Conservation (phyloP, 1,284 basidiomycete genomes). For the Melanopsichium pennsylvanicum region DNA sequence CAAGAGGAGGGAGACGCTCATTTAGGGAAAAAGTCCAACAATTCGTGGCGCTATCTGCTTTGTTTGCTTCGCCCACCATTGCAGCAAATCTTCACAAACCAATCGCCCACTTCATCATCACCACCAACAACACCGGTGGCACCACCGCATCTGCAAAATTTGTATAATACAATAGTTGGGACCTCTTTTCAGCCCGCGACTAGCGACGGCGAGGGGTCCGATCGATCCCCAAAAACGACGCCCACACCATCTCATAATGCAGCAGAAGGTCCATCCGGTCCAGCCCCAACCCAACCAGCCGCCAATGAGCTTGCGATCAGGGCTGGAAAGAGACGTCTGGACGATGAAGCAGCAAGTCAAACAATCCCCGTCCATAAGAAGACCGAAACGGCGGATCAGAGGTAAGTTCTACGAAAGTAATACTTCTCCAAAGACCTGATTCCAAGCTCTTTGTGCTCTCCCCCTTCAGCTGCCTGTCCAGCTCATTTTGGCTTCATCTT, state of each 20-base stretch:
- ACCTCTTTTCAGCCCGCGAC: background rate
- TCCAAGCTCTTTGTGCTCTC: background rate
- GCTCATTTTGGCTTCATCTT: slow-evolving; percentile 5
- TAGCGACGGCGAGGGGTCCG: slow-evolving; percentile 11
- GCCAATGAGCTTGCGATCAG: background rate
- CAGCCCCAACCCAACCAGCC: slow-evolving; percentile 8
- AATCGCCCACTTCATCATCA: background rate
- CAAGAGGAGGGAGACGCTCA: background rate
- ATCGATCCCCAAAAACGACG: background rate
- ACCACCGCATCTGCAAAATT: too few species aligned
- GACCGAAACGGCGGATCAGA: slow-evolving; percentile 10
- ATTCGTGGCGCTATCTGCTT: slow-evolving; percentile 4
- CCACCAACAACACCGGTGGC: too few species aligned
- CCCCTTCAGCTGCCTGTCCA: background rate
- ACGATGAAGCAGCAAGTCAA: background rate
- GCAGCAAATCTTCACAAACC: slow-evolving; percentile 1
- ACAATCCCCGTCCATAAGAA: slow-evolving; percentile 5
- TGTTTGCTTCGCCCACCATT: slow-evolving; percentile 22
- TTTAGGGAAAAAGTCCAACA: background rate
- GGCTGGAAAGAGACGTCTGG: background rate
- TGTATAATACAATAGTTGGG: too few species aligned
- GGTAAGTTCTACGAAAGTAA: slow-evolving; percentile 6
- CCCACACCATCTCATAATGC: slow-evolving; percentile 25
- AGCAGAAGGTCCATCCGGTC: background rate
- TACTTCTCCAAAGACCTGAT: too few species aligned